Percentiles rank a stretch among this genome's conserved stretches.
Conservation (phyloP, 2,329 filamentous ascomycete species). For the Colletotrichum magnum region DNA sequence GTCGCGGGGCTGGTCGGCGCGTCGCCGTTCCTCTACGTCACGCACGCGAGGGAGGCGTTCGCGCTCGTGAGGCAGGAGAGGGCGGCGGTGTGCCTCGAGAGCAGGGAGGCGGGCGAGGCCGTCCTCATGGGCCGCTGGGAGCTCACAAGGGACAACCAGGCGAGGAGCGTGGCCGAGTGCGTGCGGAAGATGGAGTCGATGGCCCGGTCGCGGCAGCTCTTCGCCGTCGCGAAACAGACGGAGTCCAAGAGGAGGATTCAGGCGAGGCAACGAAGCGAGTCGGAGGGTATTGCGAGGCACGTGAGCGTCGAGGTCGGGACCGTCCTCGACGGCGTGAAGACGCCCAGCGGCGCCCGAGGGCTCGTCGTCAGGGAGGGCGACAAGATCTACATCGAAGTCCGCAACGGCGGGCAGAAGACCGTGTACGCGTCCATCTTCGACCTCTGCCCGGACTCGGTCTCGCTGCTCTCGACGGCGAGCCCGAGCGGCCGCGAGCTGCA, state of each 20-base stretch:
- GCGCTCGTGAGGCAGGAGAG: neutral
- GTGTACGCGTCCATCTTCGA: neutral
- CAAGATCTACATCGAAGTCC: neutral
- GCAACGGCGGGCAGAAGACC: neutral
- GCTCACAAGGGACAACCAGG: neutral
- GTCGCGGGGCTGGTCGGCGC: neutral
- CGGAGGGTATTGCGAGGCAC: neutral
- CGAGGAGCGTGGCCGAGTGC: neutral
- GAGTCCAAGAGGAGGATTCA: neutral
- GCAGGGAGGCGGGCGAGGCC: neutral
- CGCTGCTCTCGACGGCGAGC: neutral
- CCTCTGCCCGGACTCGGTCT: neutral
- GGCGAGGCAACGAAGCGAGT: neutral
- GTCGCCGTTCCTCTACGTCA: neutral
- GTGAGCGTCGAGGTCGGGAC: neutral
- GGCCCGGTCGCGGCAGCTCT: neutral
- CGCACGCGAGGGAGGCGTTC: neutral
- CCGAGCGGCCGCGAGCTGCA: neutral
- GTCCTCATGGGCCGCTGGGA: neutral
- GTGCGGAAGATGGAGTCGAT: neutral
- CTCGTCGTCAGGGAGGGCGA: neutral
- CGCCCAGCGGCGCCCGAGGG: neutral
- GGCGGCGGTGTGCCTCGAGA: neutral
- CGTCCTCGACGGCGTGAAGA: neutral
- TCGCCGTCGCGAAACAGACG: neutral